phyloP scores from a whole-genome alignment of 495 filamentous ascomycete genomes.

The Podospora pseudocomata region DNA sequence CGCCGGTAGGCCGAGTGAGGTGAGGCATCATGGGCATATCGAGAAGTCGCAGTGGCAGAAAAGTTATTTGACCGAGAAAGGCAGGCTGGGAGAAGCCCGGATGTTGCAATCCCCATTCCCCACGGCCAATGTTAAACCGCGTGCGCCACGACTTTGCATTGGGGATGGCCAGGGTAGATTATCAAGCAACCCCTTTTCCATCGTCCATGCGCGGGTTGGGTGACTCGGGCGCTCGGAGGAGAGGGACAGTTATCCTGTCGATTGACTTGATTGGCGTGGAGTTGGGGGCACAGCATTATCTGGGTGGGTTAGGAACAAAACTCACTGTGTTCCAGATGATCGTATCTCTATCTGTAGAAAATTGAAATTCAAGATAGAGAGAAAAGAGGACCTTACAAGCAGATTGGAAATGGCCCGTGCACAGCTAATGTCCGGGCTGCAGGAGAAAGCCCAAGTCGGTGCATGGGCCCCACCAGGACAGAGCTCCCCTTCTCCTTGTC shows the following conservation, averaged over 20 bases:
- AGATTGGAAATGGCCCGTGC: conserved; percentile 16
- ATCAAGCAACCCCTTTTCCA: conserved; percentile 6
- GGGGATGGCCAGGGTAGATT: conserved; percentile 3
- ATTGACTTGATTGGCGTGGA: too few species aligned
- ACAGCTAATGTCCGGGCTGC: conserved; percentile 15
- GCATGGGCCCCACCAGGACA: conserved; percentile 8
- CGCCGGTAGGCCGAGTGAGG: neutral
- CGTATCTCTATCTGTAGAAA: neutral
- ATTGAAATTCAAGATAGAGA: neutral
- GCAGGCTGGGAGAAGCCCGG: conserved; percentile 1
- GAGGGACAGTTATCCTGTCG: too few species aligned
- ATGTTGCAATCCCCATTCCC: conserved; percentile 6
- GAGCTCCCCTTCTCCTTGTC: conserved; percentile 5
- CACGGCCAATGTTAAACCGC: conserved; percentile 1
- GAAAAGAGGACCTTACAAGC: too few species aligned
- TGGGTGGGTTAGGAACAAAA: neutral
- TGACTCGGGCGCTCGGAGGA: neutral
- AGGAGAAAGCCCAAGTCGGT: conserved; percentile 3
- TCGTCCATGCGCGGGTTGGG: neutral
- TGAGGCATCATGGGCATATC: neutral
- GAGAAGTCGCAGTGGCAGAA: neutral
- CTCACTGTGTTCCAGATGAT: neutral
- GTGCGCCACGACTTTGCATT: conserved; percentile 5
- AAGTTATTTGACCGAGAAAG: neutral
- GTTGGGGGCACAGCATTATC: neutral